Evolutionary conservation across 768 basidiomycete species (phyloP).

Genomic region (Sarcomyxa edulis): DNA sequence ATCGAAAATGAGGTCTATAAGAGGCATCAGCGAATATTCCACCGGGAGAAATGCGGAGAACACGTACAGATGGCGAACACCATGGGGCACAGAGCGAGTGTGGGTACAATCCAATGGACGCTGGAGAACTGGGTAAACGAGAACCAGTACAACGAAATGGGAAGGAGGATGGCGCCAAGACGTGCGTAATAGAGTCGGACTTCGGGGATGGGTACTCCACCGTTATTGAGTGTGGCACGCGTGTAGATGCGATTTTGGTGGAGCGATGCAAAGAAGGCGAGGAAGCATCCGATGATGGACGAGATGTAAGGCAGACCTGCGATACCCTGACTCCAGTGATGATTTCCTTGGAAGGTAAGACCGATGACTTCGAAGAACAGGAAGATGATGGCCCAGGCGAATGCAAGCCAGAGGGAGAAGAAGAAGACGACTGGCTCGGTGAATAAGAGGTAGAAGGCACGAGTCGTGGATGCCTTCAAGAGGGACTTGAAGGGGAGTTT

Average conservation of each 20-base stretch:
- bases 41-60: conserved; percentile 38
- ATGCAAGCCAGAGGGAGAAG: conserved; percentile 68
- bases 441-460: conserved; percentile 32
- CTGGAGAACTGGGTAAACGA: conserved; percentile 51
- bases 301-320: conserved; percentile 24
- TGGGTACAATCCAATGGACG: conserved; percentile 53
- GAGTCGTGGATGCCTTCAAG: conserved; percentile 42
- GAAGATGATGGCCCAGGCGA: conserved; percentile 54
- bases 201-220: conserved; percentile 31
- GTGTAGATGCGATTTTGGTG: neutral
- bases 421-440: conserved; percentile 73
- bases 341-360: conserved; percentile 40
- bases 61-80: conserved; percentile 32
- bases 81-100: too few species aligned
- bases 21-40: conserved; percentile 48
- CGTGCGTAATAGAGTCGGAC: conserved; percentile 52
- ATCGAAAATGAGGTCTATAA: conserved; percentile 57
- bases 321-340: conserved; percentile 44
- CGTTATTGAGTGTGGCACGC: conserved; percentile 17
- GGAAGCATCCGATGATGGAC: conserved; percentile 1
- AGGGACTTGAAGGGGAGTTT: conserved; percentile 55
- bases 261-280: neutral
- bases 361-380: conserved; percentile 32
- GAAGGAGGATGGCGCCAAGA: conserved; percentile 40
- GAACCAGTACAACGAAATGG: conserved; percentile 56